Evolutionary conservation across 2,329 filamentous ascomycete species (phyloP), one percentile per base, ranked within the genome.

Genomic region (Achaetomium macrosporum): DNA sequence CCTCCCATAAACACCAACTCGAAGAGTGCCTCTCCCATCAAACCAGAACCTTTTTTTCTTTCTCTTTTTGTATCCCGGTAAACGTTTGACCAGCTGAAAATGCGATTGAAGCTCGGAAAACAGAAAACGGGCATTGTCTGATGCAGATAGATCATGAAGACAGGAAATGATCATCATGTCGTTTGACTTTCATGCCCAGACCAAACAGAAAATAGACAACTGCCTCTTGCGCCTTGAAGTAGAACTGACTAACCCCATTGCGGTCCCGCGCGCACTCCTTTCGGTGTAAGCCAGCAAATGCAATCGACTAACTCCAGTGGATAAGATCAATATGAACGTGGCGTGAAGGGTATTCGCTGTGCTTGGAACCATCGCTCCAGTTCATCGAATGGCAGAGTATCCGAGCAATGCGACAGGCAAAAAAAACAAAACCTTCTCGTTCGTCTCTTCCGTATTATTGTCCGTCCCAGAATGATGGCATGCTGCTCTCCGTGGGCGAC

Each of bases 401-500:
- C 47, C 48, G 54, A 57, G 53, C n/a, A 48, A 56, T 31, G 13
- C 25, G 25, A 40, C 41, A 31, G 25, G 25, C 4, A 25, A 25
- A 7, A 40, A n/a, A n/a, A n/a, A n/a, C n/a, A 20, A 25, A 55
- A 50, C 43, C 53, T 33, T 40, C 42, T 31, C 47, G 51, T 51
- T 51, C 42, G 47, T 58, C 45, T 46, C 41, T 50, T 39, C 35
- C 30, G 41, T 42, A 35, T 61, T 49, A 63, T 58, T 58, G 57
- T 19, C 51, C 53, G 31, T 63, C 63, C 65, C 65, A 67, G 48
- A 63, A 64, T 1, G 59, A 51, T 2, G 58, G 49, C 50, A 62
- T 54, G 50, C 57, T 64, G 20, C 57, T 59, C 19, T 70, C 68
- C 4, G 67, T 56, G 15, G 61, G 60, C 16, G 61, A 62, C 36